Base-by-base conservation (phyloP, 1,139 yeast species). In the Debaryomyces coudertii region DNA sequence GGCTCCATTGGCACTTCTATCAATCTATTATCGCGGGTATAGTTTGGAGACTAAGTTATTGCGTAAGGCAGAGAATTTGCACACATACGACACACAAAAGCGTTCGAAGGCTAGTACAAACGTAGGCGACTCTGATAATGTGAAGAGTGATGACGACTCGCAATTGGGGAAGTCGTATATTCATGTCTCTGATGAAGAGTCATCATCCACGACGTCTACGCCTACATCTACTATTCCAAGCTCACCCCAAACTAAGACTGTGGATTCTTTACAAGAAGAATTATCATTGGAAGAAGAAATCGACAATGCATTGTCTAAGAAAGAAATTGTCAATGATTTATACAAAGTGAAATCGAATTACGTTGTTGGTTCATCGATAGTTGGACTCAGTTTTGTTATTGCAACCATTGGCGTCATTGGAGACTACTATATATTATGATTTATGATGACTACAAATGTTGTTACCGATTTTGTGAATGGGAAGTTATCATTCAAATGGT, bases 361-460 rank as follows among this genome's bases (percentile, higher is more conserved):
- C 55, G 43, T 59, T 14, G 53, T 64, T 27, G 73, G 79, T 2
- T 63, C 73, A 7, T 62, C 65, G n/a, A 62, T 77, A 40, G 60
- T 76, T 4, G 79, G 75, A 14, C 54, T 67, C 14, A 71, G 79
- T 7, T 73, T 77, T 46, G 53, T 69, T 9, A 59, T 80, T 45
- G 71, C 79, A 20, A 50, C 68, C 7, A 56, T 80, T 47, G 85
- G 85, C 7, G 68, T 76, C 46, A 49, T 74, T 43, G 85, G 85
- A 16, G 85, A 55, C 47, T 67, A 59, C 49, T 58, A 63, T 45
- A 57, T 63, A 47, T 63, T 50, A 54, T 34, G 30, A 33, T 29
- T 12, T 28, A 6, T 16, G 29, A 46, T 14, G 20, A 12, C 36
- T 36, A 35, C 16, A 37, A 24, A 15, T 9, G 12, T 35, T 28